A percentile compares a stretch with the other conserved stretches of the same genome.
These are phyloP conservation scores for Lipomyces kockii DNA, from an alignment of 805 yeast genomes.

Conservation along the genomic window DNA sequence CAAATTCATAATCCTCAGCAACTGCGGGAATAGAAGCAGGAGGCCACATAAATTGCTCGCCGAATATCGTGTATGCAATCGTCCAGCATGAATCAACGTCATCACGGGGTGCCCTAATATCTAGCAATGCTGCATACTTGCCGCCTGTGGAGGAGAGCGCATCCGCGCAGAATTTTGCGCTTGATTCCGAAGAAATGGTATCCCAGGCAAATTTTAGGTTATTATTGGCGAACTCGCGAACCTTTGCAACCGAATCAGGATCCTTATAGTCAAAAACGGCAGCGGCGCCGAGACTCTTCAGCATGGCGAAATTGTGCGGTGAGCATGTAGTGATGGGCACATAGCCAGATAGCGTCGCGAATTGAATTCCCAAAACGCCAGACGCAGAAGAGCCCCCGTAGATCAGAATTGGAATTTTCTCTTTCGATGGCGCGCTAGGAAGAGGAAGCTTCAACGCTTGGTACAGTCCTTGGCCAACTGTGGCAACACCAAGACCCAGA, in stretches of 20 bases:
- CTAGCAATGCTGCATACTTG: background rate
- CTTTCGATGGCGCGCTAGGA: conserved; percentile 6
- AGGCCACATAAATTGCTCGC: background rate
- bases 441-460: background rate
- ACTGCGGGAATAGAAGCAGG: background rate
- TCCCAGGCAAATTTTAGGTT: background rate
- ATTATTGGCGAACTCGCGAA: conserved; percentile 39
- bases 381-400: conserved; percentile 74
- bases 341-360: conserved; percentile 57
- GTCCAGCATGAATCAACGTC: background rate
- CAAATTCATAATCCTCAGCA: background rate
- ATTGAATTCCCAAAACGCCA: conserved; percentile 62
- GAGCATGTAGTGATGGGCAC: conserved; percentile 59
- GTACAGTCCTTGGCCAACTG: conserved; percentile 49
- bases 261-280: conserved; percentile 53
- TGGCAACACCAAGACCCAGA: conserved; percentile 45
- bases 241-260: conserved; percentile 49
- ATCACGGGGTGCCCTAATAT: background rate
- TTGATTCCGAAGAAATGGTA: background rate
- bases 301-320: conserved; percentile 49
- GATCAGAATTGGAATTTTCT: conserved; percentile 46
- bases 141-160: background rate
- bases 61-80: conserved; percentile 1
- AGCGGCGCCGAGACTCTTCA: conserved; percentile 57
- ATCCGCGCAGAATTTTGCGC: conserved; percentile 5